Conservation (phyloP, 2,329 filamentous ascomycete species). For the Epichloe bromicola region DNA sequence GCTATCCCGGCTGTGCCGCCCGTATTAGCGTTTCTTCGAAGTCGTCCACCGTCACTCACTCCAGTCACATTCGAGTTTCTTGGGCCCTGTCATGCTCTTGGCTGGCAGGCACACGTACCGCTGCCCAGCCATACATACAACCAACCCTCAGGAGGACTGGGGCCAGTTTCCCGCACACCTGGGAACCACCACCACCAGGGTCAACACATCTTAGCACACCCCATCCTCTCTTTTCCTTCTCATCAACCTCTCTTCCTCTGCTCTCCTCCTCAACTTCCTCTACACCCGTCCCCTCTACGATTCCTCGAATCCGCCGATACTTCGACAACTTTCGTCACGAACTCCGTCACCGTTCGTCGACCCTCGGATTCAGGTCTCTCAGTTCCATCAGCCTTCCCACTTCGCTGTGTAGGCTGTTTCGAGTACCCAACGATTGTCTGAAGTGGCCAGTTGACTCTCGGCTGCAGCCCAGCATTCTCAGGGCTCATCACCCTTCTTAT, state of each 20-base stretch:
- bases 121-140: neutral
- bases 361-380: constrained; percentile 15
- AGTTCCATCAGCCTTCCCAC: constrained; percentile 16
- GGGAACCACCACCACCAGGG: neutral
- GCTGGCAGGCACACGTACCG: neutral
- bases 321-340: constrained; percentile 22
- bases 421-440: constrained; percentile 3
- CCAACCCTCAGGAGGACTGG: neutral
- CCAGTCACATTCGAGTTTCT: neutral
- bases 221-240: constrained; percentile 1
- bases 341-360: constrained; percentile 13
- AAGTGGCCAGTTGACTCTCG: constrained; percentile 8
- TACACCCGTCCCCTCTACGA: constrained; percentile 15
- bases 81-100: neutral
- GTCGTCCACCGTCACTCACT: constrained; percentile 3
- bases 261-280: constrained; percentile 8
- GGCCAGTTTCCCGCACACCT: neutral
- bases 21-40: constrained; percentile 8
- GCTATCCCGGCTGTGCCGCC: constrained; percentile 11
- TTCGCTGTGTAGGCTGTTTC: constrained; percentile 13
- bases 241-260: constrained; percentile 6
- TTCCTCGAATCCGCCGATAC: constrained; percentile 24
- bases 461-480: constrained; percentile 6
- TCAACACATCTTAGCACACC: neutral
- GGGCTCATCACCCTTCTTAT: constrained; percentile 5